These are phyloP conservation scores for Pseudopediastrum boryanum DNA, from an alignment of 139 green algal genomes.

Conservation along the genomic window DNA sequence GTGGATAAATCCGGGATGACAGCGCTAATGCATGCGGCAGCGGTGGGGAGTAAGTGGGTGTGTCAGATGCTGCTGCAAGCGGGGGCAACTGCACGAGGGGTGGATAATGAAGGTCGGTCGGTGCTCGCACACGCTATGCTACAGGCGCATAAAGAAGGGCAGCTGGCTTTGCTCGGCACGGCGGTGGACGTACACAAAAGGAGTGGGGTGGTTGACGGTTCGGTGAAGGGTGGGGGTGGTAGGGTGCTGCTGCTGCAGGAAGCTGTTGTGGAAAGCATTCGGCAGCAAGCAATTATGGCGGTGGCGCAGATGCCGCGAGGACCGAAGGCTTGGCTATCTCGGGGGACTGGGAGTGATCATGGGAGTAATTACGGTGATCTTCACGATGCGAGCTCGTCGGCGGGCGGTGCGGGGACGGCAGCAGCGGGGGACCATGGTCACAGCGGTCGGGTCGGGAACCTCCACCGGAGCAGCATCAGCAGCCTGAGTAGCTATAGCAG, in stretches of 20 bases:
- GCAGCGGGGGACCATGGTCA: not conserved
- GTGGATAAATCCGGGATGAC: constrained; percentile 16
- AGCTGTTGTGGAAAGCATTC: not conserved
- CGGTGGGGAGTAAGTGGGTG: not conserved
- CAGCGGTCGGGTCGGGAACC: not conserved
- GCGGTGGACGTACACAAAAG: not conserved
- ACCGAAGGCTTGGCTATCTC: too few species aligned
- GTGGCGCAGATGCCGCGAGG: not conserved
- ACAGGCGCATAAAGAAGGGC: too few species aligned
- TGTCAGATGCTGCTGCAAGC: constrained; percentile 7
- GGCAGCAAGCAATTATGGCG: not conserved
- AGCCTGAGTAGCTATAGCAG: not conserved
- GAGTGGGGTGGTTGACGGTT: not conserved
- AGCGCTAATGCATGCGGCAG: constrained; percentile 32
- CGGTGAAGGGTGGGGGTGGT: not conserved
- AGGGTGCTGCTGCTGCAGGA: constrained; percentile 1
- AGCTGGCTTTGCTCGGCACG: constrained; percentile 1
- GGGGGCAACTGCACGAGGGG: constrained; percentile 2
- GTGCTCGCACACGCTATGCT: constrained; percentile 26
- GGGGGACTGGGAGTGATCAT: too few species aligned
- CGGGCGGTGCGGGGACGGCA: not conserved
- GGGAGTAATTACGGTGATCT: too few species aligned
- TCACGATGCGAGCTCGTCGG: too few species aligned
- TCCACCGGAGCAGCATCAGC: too few species aligned
- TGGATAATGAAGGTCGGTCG: constrained; percentile 25